Evolutionary conservation across 2,329 filamentous ascomycete genomes (phyloP).

Genomic region (Epichloe amarillans): DNA sequence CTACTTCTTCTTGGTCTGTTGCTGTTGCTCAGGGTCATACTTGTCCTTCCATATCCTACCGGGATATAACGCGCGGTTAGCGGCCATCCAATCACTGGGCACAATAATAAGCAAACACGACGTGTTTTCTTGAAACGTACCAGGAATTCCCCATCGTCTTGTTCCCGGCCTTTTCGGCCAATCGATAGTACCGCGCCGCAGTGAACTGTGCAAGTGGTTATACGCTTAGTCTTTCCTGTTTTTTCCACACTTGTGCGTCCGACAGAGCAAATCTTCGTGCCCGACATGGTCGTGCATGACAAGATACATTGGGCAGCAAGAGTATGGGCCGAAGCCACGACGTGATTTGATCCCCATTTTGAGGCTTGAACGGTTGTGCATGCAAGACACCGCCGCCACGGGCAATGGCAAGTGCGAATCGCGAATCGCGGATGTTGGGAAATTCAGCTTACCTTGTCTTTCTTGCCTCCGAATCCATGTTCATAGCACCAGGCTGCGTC

Average conservation of each 20-base stretch:
- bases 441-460: slow-evolving; percentile 74
- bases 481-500: slow-evolving; percentile 93
- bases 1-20: slow-evolving; percentile 23
- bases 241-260: not conserved
- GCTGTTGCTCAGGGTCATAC: slow-evolving; percentile 45
- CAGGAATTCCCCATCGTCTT: slow-evolving; percentile 91
- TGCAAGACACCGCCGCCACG: not conserved
- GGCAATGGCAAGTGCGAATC: not conserved
- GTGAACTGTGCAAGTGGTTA: slow-evolving; percentile 39
- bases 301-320: not conserved
- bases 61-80: slow-evolving; percentile 1
- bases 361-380: not conserved
- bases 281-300: not conserved
- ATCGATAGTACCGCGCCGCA: slow-evolving; percentile 80
- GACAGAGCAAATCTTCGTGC: not conserved
- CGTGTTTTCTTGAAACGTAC: slow-evolving; percentile 41
- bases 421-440: not conserved
- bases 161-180: slow-evolving; percentile 77
- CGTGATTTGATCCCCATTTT: not conserved
- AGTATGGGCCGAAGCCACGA: not conserved
- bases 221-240: slow-evolving; percentile 31
- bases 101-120: slow-evolving; percentile 1
- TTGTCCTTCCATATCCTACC: slow-evolving; percentile 96
- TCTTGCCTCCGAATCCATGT: slow-evolving; percentile 93
- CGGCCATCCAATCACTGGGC: not conserved